Evolutionary conservation across 2,329 filamentous ascomycete species (phyloP).

Genomic region (Ceratocystiopsis brevicomis): DNA sequence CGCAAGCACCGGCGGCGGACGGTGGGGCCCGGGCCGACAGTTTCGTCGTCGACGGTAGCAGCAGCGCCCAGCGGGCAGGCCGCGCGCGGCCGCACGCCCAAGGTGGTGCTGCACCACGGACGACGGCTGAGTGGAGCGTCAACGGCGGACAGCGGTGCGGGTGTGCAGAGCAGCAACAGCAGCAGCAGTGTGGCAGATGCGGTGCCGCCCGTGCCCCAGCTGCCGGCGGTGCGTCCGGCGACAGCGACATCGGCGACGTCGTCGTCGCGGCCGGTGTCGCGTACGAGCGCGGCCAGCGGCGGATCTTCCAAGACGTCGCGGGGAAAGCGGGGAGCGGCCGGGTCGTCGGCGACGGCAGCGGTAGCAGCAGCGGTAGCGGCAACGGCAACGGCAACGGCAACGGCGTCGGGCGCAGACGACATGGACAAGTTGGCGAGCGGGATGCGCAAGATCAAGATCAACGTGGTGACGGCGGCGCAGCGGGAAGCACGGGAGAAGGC

Average conservation of each 20-base stretch:
- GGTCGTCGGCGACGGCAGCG: not conserved
- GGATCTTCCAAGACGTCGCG: conserved; percentile 9
- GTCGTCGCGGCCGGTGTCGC: conserved; percentile 19
- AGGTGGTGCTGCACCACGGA: conserved; percentile 14
- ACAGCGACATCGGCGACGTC: not conserved
- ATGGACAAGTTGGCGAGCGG: conserved; percentile 36
- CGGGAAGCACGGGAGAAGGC: conserved; percentile 29
- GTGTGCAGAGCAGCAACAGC: too few relatives aligned
- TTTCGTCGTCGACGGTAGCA: not conserved
- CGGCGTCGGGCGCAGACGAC: conserved; percentile 16
- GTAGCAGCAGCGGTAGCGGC: too few relatives aligned
- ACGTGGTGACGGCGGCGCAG: conserved; percentile 38
- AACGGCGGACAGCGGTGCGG: conserved; percentile 5
- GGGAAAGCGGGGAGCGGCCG: not conserved
- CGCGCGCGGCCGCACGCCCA: conserved; percentile 11
- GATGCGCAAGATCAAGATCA: conserved; percentile 46
- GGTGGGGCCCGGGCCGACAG: conserved; percentile 25
- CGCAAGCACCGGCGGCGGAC: conserved; percentile 39
- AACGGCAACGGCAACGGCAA: conserved; percentile 3
- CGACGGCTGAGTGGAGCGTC: conserved; percentile 33
- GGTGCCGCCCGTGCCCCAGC: not conserved
- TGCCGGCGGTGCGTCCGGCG: conserved; percentile 3
- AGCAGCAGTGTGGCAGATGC: not conserved
- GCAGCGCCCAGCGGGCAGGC: not conserved
- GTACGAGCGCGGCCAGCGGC: conserved; percentile 25